Evolutionary conservation across 768 basidiomycete species (phyloP).

Genomic region (Mycena indigotica): DNA sequence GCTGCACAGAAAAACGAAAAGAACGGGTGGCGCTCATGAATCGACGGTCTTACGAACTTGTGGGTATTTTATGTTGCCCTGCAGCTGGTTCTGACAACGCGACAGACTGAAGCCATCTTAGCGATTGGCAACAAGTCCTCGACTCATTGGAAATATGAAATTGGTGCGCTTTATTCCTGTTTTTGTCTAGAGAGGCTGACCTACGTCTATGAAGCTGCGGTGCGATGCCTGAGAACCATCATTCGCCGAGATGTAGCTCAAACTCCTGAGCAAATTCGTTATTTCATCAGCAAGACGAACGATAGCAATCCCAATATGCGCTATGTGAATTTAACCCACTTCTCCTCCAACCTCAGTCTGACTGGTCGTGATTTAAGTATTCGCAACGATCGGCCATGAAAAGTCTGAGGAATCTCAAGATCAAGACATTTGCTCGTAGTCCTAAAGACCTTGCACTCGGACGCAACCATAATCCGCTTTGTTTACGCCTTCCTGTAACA

Average conservation of each 20-base stretch:
- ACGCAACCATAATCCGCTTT: constrained; percentile 68
- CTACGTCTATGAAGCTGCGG: constrained; percentile 40
- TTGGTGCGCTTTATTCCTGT: constrained; percentile 35
- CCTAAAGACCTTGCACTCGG: constrained; percentile 63
- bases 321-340: constrained; percentile 46
- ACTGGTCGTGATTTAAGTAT: constrained; percentile 46
- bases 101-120: constrained; percentile 48
- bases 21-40: constrained; percentile 46
- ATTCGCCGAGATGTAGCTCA: constrained; percentile 65
- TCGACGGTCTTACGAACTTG: constrained; percentile 44
- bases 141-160: constrained; percentile 82
- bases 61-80: constrained; percentile 32
- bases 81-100: constrained; percentile 1
- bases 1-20: constrained; percentile 41
- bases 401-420: constrained; percentile 72
- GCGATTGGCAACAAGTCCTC: constrained; percentile 57
- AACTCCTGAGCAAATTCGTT: constrained; percentile 50
- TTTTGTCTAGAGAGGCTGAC: background rate
- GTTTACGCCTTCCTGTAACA: constrained; percentile 49
- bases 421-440: constrained; percentile 67
- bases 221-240: constrained; percentile 67
- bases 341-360: constrained; percentile 1
- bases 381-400: constrained; percentile 78
- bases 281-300: constrained; percentile 59
- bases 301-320: constrained; percentile 73